Evolutionary conservation across 2,329 filamentous ascomycete species (phyloP), one percentile per base, ranked within the genome.

Genomic region (Epichloe baconii): DNA sequence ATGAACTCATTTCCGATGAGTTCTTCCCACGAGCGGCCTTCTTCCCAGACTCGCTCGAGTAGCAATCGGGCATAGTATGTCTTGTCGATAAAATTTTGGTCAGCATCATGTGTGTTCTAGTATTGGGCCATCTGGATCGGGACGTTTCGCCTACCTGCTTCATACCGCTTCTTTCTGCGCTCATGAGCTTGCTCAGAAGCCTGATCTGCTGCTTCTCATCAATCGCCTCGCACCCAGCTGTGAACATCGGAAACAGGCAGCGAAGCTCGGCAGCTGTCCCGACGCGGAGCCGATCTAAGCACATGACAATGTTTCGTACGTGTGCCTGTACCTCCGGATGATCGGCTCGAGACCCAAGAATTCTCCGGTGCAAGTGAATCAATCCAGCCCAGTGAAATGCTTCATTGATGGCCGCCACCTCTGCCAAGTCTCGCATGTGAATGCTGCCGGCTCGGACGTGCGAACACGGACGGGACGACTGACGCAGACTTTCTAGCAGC

Each of bases 381-480:
- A 89, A 70, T 0, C 83, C 87, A 1, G 86, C 85, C 76, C 82
- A 88, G 62, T 91, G 86, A 64, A 87, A 91, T 2, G 86, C 82
- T 60, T 84, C 78, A 61, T 93, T 90, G 2, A 82, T 84, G 10
- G 86, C 83, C 42, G 77, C 71, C 64, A 87, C 81, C 59, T 86
- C 83, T 4, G 72, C 72, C 26, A 74, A 70, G 58, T 85, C 80
- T 36, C 73, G 71, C 51, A 74, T 72, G 50, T 78, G 73, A 42
- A 79, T 74, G 15, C 66, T 69, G 7, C 66, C 67, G 15, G 67
- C 71, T 51, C 73, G 70, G 51, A 77, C 69, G 53, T 78, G 74
- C 48, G 66, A 63, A 57, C 66, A 76, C 40, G 67, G 68, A 49
- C 68, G 68, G 4, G 70, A 65, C 4, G 65, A 61, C 52, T 68